These are phyloP conservation scores for Phytophthora constricta DNA, from an alignment of 352 stramenopile genomes.

Conservation along the genomic window DNA sequence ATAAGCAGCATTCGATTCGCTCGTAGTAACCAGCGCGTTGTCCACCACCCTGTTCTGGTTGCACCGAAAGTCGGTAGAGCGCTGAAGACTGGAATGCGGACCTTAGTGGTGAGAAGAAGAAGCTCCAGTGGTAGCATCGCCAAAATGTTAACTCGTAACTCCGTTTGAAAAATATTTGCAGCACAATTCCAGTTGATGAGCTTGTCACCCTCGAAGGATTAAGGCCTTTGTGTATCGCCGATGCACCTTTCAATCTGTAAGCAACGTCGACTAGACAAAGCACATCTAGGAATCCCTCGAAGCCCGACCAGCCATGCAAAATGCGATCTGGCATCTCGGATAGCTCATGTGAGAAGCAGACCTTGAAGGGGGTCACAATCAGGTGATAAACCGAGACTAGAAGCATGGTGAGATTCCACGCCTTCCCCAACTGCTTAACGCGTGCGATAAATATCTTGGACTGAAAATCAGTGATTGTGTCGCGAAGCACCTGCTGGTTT, in stretches of 20 bases:
- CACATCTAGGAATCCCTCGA: conserved; percentile 55
- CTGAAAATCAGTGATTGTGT: conserved; percentile 8
- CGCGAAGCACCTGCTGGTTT: conserved; percentile 11
- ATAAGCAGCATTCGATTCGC: conserved; percentile 57
- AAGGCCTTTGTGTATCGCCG: not conserved
- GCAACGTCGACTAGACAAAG: conserved; percentile 48
- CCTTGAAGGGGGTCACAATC: conserved; percentile 49
- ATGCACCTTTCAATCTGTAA: conserved; percentile 15
- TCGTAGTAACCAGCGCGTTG: conserved; percentile 45
- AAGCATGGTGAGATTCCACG: conserved; percentile 55
- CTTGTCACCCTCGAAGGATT: not conserved
- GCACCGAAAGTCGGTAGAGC: not conserved
- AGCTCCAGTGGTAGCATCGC: conserved; percentile 55
- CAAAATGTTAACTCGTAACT: conserved; percentile 41
- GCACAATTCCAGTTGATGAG: not conserved
- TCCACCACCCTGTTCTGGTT: conserved; percentile 33
- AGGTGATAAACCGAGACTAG: conserved; percentile 46
- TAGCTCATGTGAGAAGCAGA: conserved; percentile 57
- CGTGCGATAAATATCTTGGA: conserved; percentile 42
- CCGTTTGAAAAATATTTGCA: conserved; percentile 36
- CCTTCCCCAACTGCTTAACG: conserved; percentile 42
- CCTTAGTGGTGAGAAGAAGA: conserved; percentile 14
- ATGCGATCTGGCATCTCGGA: conserved; percentile 9
- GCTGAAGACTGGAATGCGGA: conserved; percentile 5
- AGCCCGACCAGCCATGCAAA: conserved; percentile 40